Conservation (phyloP, 2,329 filamentous ascomycete species). For the Parascedosporium putredinis region DNA sequence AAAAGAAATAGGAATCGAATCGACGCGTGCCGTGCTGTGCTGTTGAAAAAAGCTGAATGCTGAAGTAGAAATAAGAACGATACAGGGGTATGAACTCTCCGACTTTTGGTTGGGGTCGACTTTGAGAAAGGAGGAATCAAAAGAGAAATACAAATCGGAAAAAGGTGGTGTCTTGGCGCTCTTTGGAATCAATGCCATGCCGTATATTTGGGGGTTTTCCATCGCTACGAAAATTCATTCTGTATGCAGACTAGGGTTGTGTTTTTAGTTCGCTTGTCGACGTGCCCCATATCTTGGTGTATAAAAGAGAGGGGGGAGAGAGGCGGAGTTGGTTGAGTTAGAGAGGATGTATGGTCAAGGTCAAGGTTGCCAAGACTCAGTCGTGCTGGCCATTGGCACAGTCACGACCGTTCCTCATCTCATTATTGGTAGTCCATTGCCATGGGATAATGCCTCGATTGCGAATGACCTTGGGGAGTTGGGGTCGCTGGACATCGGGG, state of each 20-base stretch:
- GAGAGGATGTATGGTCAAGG: too few species aligned
- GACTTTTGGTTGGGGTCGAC: conserved; percentile 22
- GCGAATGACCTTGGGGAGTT: conserved; percentile 35
- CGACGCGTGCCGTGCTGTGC: conserved; percentile 9
- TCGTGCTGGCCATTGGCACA: neutral
- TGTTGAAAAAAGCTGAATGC: conserved; percentile 14
- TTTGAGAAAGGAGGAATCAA: conserved; percentile 19
- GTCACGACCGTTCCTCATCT: neutral
- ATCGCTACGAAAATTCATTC: conserved; percentile 23
- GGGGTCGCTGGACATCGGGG: conserved; percentile 54
- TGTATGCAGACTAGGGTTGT: conserved; percentile 18
- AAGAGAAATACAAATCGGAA: conserved; percentile 16
- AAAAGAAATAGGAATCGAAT: conserved; percentile 7
- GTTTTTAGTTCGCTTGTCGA: conserved; percentile 11
- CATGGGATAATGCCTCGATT: conserved; percentile 19
- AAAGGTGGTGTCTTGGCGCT: conserved; percentile 13
- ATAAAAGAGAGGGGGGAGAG: neutral
- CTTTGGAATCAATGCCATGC: conserved; percentile 36
- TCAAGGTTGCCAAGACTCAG: too few species aligned
- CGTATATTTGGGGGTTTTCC: conserved; percentile 21
- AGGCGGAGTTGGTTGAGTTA: neutral
- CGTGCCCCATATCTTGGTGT: neutral
- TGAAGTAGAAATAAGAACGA: conserved; percentile 16
- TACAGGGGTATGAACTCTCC: conserved; percentile 25
- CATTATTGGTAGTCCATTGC: conserved; percentile 11